These are phyloP conservation scores for Fusarium bactridioides DNA, from an alignment of 2,329 filamentous ascomycete genomes.

Conservation along the genomic window DNA sequence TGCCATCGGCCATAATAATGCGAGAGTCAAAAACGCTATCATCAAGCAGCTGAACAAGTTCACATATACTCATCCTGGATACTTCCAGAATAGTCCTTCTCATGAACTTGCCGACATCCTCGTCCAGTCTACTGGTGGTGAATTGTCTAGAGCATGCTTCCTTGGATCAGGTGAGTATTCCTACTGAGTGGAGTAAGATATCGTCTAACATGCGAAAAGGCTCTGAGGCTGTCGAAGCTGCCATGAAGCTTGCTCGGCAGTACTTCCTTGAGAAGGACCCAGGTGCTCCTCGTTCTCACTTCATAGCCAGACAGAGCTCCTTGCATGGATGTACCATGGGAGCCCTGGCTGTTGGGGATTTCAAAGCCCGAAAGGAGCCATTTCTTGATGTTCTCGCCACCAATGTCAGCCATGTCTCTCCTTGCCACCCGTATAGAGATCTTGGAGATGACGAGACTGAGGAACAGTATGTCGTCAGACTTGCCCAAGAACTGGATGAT, in stretches of 20 bases:
- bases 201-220: not conserved
- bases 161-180: not conserved
- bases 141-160: not conserved
- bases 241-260: not conserved
- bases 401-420: not conserved
- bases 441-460: not conserved
- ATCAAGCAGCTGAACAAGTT: not conserved
- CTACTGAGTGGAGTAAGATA: not conserved
- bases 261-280: not conserved
- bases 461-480: not conserved
- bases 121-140: not conserved
- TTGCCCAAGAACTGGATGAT: not conserved
- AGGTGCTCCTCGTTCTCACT: not conserved
- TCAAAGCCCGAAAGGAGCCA: not conserved
- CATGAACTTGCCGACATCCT: not conserved
- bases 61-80: not conserved
- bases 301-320: not conserved
- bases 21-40: not conserved
- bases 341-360: not conserved
- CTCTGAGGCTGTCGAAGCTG: not conserved
- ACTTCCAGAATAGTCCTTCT: not conserved
- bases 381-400: not conserved
- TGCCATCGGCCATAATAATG: not conserved
- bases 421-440: not conserved
- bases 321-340: not conserved